Evolutionary conservation across 345 rosid genomes (phyloP).

Genomic region (Turnera subulata): DNA sequence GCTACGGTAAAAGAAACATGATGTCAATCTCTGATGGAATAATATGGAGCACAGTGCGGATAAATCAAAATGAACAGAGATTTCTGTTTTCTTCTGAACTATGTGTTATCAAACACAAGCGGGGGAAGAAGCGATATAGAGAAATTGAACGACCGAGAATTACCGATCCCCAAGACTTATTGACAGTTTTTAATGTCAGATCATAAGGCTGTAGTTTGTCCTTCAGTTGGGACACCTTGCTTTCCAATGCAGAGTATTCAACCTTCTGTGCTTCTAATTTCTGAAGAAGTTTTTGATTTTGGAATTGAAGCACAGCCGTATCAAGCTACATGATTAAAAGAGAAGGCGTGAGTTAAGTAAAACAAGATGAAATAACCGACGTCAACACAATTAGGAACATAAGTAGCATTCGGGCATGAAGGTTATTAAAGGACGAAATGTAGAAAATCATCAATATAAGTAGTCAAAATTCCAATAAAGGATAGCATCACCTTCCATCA

Average conservation of each 20-base stretch:
- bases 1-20: slow-evolving; percentile 42
- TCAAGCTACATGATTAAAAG: slow-evolving; percentile 48
- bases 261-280: slow-evolving; percentile 79
- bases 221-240: slow-evolving; percentile 44
- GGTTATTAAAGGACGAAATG: too few relatives aligned
- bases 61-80: slow-evolving; percentile 3
- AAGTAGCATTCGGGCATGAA: too few relatives aligned
- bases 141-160: slow-evolving; percentile 8
- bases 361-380: too few relatives aligned
- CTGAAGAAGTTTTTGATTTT: slow-evolving; percentile 83
- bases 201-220: slow-evolving; percentile 55
- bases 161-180: slow-evolving; percentile 75
- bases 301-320: slow-evolving; percentile 73
- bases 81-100: neutral
- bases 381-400: too few relatives aligned
- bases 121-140: neutral
- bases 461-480: too few relatives aligned
- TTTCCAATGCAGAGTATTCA: slow-evolving; percentile 63
- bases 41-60: slow-evolving; percentile 5
- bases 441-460: too few relatives aligned
- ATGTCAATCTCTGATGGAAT: slow-evolving; percentile 18
- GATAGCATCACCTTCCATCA: too few relatives aligned
- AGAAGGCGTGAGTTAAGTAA: slow-evolving; percentile 4
- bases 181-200: slow-evolving; percentile 54
- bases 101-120: neutral